Percentiles rank a stretch among this genome's conserved stretches.
phyloP scores from a whole-genome alignment of 2,329 filamentous ascomycete genomes.

The Alternaria arbusti region DNA sequence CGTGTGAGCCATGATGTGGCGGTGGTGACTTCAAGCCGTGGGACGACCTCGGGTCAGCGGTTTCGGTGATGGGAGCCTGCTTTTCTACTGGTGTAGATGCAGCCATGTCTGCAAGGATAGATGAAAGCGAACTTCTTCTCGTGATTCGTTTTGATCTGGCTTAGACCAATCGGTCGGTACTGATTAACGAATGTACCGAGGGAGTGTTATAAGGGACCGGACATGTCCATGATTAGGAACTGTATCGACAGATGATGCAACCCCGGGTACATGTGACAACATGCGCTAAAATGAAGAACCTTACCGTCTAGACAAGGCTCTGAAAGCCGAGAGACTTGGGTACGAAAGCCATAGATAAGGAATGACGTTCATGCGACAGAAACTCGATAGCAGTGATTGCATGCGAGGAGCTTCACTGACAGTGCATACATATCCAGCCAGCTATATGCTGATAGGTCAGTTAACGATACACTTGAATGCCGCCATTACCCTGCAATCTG shows the following conservation, averaged over 20 bases:
- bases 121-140: constrained; percentile 1
- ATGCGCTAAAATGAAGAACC: constrained; percentile 10
- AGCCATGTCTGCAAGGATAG: constrained; percentile 18
- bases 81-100: constrained; percentile 14
- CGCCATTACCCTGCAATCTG: too few relatives aligned
- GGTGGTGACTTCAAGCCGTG: constrained; percentile 6
- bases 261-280: constrained; percentile 22
- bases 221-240: constrained; percentile 1
- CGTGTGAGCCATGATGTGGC: constrained; percentile 20
- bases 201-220: constrained; percentile 22
- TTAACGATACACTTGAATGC: not conserved
- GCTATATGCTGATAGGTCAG: not conserved
- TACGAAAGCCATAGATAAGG: constrained; percentile 8
- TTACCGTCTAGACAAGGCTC: constrained; percentile 9
- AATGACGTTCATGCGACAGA: not conserved
- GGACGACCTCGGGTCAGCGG: constrained; percentile 23
- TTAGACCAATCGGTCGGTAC: constrained; percentile 10
- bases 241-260: constrained; percentile 28
- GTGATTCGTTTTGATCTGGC: constrained; percentile 12
- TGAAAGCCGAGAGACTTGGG: constrained; percentile 1
- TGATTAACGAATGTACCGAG: constrained; percentile 10
- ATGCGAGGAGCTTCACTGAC: not conserved
- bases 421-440: not conserved
- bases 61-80: constrained; percentile 21
- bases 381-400: not conserved